A percentile compares a stretch with the other conserved stretches of the same genome.
These are phyloP conservation scores for Micractinium sp. DNA, from an alignment of 139 green algal genomes.

Conservation along the genomic window DNA sequence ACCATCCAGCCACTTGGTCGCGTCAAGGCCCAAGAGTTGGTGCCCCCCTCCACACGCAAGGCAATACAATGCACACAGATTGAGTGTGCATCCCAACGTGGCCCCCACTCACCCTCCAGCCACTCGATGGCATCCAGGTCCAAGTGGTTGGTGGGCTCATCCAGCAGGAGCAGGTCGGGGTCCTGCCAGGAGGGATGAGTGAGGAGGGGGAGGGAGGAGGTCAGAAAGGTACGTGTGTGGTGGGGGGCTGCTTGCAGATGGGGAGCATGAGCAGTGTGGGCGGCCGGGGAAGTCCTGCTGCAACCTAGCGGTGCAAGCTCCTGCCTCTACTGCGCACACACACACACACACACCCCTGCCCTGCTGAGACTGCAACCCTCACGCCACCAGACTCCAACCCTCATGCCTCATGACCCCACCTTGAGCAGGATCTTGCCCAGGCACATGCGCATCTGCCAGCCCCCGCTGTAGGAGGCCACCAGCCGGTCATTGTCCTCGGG, in stretches of 20 bases:
- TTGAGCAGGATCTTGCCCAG: slow-evolving; percentile 98
- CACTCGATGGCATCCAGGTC: slow-evolving; percentile 98
- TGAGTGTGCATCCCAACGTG: neutral
- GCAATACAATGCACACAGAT: neutral
- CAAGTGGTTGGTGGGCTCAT: slow-evolving; percentile 99
- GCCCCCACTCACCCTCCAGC: slow-evolving; percentile 78
- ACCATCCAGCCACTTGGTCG: too few relatives aligned
- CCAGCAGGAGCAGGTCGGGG: slow-evolving; percentile 92
- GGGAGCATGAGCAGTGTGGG: neutral
- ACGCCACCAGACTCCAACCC: too few relatives aligned
- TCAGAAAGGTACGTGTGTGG: neutral
- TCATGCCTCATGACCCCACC: slow-evolving; percentile 38
- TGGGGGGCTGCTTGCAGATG: neutral
- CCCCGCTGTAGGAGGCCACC: slow-evolving; percentile 80
- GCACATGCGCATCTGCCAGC: slow-evolving; percentile 99
- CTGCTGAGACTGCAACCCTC: too few relatives aligned
- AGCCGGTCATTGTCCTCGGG: slow-evolving; percentile 89
- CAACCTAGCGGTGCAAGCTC: neutral
- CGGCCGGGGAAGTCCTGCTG: neutral
- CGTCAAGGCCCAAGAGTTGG: too few relatives aligned
- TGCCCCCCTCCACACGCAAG: neutral
- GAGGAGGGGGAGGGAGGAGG: neutral
- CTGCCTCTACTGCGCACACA: neutral
- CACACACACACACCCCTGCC: neutral
- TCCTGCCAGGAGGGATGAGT: slow-evolving; percentile 58